These are phyloP conservation scores for Hirsutella rhossiliensis DNA, from an alignment of 2,329 filamentous ascomycete species.

Conservation along the genomic window DNA sequence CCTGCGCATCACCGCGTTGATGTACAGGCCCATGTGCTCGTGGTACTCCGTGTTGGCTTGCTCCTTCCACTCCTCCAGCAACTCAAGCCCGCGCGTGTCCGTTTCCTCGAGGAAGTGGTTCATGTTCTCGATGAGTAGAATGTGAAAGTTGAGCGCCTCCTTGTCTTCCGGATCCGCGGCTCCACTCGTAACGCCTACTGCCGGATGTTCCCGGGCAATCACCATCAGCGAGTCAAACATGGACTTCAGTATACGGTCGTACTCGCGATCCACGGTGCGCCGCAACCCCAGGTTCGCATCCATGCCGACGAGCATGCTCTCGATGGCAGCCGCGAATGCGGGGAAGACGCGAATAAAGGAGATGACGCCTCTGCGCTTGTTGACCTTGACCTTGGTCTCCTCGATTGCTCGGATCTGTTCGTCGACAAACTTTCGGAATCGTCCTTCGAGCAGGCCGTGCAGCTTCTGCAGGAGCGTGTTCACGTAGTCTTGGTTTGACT, in stretches of 20 bases:
- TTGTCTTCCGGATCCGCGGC: constrained; percentile 68
- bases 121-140: constrained; percentile 97
- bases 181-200: constrained; percentile 28
- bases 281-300: constrained; percentile 52
- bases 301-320: constrained; percentile 62
- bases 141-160: constrained; percentile 93
- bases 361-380: constrained; percentile 95
- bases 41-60: constrained; percentile 66
- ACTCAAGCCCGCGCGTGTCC: constrained; percentile 58
- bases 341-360: constrained; percentile 92
- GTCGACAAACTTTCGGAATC: constrained; percentile 83
- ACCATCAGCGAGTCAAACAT: constrained; percentile 98
- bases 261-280: constrained; percentile 72
- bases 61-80: constrained; percentile 73
- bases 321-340: constrained; percentile 67
- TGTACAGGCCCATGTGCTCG: constrained; percentile 80
- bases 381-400: constrained; percentile 97
- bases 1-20: constrained; percentile 76
- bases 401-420: constrained; percentile 93
- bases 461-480: constrained; percentile 69
- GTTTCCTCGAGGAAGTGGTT: constrained; percentile 94
- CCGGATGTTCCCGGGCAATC: constrained; percentile 64
- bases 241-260: constrained; percentile 76
- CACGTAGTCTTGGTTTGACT: constrained; percentile 88
- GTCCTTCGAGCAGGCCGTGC: constrained; percentile 58